phyloP scores from a whole-genome alignment of 1,284 basidiomycete species.

The Leccinum subspadiceum region DNA sequence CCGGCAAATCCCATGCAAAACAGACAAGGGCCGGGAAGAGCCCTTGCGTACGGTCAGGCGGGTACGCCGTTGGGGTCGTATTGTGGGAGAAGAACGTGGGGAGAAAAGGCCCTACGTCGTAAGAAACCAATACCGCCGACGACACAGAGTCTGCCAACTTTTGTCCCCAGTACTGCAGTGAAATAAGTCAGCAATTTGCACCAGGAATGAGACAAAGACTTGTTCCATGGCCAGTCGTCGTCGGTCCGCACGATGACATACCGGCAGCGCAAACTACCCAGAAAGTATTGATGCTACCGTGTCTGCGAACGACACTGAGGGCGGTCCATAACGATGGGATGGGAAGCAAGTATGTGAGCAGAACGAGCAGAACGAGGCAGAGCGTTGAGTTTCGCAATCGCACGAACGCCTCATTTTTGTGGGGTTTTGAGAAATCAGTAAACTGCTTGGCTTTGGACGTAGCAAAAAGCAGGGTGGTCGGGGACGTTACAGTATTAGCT shows the following conservation, averaged over 20 bases:
- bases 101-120: slow-evolving; percentile 56
- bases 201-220: not conserved
- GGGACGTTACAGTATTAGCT: slow-evolving; percentile 12
- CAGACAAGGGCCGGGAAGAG: slow-evolving; percentile 48
- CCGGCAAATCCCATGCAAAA: slow-evolving; percentile 39
- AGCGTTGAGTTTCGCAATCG: slow-evolving; percentile 52
- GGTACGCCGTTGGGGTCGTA: slow-evolving; percentile 42
- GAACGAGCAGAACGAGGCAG: slow-evolving; percentile 41
- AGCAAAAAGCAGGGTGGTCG: slow-evolving; percentile 24
- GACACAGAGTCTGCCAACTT: slow-evolving; percentile 20
- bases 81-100: slow-evolving; percentile 15
- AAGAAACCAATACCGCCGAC: slow-evolving; percentile 30
- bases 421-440: slow-evolving; percentile 46
- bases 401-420: slow-evolving; percentile 52
- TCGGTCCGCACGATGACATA: slow-evolving; percentile 8
- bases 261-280: slow-evolving; percentile 24
- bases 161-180: slow-evolving; percentile 4
- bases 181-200: not conserved
- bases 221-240: not conserved
- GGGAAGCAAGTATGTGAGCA: slow-evolving; percentile 54
- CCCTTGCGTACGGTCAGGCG: slow-evolving; percentile 39
- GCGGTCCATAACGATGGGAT: slow-evolving; percentile 47
- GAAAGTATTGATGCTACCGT: slow-evolving; percentile 7
- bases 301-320: slow-evolving; percentile 31
- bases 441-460: slow-evolving; percentile 24